Evolutionary conservation across 1,284 basidiomycete species (phyloP).

Genomic region (Pterulicium gracile): DNA sequence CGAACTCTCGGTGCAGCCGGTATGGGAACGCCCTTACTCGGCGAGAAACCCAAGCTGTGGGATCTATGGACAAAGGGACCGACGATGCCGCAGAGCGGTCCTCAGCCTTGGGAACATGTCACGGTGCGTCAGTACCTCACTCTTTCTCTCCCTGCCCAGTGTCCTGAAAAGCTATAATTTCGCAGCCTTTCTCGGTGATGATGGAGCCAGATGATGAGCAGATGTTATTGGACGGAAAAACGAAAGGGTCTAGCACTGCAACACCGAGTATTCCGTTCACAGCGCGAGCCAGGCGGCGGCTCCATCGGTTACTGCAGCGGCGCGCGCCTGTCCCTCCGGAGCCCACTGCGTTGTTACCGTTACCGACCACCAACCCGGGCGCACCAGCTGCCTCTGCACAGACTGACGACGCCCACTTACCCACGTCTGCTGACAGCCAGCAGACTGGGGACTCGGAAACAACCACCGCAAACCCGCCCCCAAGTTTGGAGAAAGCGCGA

Average conservation of each 20-base stretch:
- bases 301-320: background rate
- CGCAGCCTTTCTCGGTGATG: background rate
- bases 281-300: background rate
- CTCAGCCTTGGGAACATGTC: background rate
- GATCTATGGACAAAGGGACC: slow-evolving; percentile 1
- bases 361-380: background rate
- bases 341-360: background rate
- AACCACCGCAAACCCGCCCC: background rate
- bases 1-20: background rate
- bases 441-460: background rate
- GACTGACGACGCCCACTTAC: background rate
- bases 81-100: background rate
- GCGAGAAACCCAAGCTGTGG: slow-evolving; percentile 2
- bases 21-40: background rate
- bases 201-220: background rate
- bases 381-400: background rate
- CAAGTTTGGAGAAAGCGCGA: background rate
- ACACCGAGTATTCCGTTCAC: background rate
- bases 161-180: background rate
- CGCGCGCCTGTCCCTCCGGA: background rate
- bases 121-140: background rate
- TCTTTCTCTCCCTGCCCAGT: background rate
- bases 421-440: background rate
- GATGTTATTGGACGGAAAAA: background rate
- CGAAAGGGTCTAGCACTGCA: background rate